Evolutionary conservation across 2,329 filamentous ascomycete species (phyloP), one percentile per base, ranked within the genome.

Genomic region (Coleophoma crateriformis): DNA sequence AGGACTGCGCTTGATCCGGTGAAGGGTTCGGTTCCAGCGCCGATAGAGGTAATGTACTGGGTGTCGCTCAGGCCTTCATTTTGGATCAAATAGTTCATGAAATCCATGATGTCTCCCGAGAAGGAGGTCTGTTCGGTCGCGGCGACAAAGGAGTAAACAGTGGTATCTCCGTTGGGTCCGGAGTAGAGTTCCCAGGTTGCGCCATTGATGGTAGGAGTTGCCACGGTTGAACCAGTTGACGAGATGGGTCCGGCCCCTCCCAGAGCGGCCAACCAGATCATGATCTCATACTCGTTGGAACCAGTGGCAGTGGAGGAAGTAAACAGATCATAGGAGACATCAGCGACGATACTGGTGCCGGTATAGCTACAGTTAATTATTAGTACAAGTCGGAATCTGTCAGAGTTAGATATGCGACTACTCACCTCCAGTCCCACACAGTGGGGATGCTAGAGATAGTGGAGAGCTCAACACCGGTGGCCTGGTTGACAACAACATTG

Each of bases 251-350:
- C 78, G 2, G 77, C 78, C 46, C 76, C 75, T 27, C 76, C 79
- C 40, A 82, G 65, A 33, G 77, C 77, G 3, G 67, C 73, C 22
- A 80, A 67, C 82, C 82, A 86, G 56, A 86, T 73, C 82, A 86
- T 86, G 58, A 85, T 70, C 65, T 85, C 82, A 60, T 79, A 84
- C 57, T 79, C 69, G n/a, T 71, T 62, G 38, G 69, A 71, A 32
- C 66, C 65, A 1, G 76, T 70, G 15, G 69, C 69, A 39, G 74
- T 70, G 27, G 65, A 61, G 7, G 69, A 68, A n/a, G 79, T 80
- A 67, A 85, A 85, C 46, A 84, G 64, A 61, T 84, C 80, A 58
- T 82, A 85, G 13, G 79, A 71, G 14, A 85, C 81, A 58, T 85
- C 74, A 47, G 78, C 78, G 33, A 79, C 67, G 45, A 82, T 62